Conservation (phyloP, 139 green algal species). For the Spirogloea muscicola region DNA sequence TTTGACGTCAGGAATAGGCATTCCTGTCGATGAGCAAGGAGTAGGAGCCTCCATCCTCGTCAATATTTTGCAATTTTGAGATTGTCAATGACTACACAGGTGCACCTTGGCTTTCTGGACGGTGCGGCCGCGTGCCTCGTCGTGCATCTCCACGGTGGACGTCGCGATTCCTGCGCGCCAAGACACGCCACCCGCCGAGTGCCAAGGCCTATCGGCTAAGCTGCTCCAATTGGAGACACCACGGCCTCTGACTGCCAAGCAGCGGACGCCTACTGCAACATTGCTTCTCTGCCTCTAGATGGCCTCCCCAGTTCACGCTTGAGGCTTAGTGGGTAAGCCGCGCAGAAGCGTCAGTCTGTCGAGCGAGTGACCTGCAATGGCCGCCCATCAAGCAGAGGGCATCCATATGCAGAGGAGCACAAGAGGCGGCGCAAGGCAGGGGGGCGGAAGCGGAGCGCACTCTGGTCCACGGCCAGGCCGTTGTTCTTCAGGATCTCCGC, state of each 20-base stretch:
- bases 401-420: neutral
- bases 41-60: no score
- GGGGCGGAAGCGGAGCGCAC: conserved; percentile 2
- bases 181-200: no score
- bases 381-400: no score
- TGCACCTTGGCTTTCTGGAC: conserved; percentile 73
- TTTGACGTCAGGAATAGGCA: no score
- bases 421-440: neutral
- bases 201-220: no score
- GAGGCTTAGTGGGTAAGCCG: neutral
- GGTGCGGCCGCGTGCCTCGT: conserved; percentile 46
- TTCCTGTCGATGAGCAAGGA: no score
- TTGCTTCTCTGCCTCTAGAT: no score
- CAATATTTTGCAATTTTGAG: no score
- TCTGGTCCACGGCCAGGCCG: conserved; percentile 64
- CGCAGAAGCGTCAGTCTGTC: neutral
- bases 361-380: neutral
- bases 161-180: conserved; percentile 44
- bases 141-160: conserved; percentile 33
- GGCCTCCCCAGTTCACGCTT: neutral
- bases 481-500: conserved; percentile 84
- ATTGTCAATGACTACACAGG: no score
- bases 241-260: no score
- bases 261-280: no score
- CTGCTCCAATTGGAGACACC: no score